Percentiles rank a stretch among this genome's conserved stretches.
phyloP scores from a whole-genome alignment of 441 rosid genomes.

The Manihot esculenta region DNA sequence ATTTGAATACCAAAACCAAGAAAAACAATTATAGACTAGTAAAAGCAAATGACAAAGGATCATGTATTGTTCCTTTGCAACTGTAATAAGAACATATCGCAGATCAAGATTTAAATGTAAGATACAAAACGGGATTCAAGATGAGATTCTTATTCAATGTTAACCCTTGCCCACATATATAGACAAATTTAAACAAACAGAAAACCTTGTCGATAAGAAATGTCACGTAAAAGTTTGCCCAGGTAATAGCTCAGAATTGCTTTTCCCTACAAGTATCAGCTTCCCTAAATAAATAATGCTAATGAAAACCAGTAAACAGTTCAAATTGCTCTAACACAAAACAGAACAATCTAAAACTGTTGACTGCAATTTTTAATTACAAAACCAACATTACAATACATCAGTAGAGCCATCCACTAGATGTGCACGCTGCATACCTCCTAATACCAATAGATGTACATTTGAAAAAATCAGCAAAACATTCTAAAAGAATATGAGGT shows the following conservation, averaged over 20 bases:
- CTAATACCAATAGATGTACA: background rate
- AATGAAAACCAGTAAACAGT: background rate
- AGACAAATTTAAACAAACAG: background rate
- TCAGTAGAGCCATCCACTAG: background rate
- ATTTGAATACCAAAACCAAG: constrained; percentile 4
- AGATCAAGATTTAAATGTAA: background rate
- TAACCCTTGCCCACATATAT: background rate
- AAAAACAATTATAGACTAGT: background rate
- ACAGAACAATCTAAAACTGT: background rate
- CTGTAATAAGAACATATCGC: background rate
- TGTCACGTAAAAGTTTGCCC: background rate
- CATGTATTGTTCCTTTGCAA: background rate
- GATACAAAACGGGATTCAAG: background rate
- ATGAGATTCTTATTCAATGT: background rate
- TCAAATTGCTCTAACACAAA: background rate
- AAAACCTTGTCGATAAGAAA: background rate
- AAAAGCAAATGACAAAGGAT: background rate
- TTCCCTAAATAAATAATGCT: background rate
- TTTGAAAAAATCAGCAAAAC: background rate
- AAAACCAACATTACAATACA: background rate
- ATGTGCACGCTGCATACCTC: background rate
- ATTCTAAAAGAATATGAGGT: background rate
- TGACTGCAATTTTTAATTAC: constrained; percentile 1
- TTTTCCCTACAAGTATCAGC: background rate
- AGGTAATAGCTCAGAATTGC: background rate